Evolutionary conservation across 2,329 filamentous ascomycete species (phyloP).

Genomic region (Beauveria sp.): DNA sequence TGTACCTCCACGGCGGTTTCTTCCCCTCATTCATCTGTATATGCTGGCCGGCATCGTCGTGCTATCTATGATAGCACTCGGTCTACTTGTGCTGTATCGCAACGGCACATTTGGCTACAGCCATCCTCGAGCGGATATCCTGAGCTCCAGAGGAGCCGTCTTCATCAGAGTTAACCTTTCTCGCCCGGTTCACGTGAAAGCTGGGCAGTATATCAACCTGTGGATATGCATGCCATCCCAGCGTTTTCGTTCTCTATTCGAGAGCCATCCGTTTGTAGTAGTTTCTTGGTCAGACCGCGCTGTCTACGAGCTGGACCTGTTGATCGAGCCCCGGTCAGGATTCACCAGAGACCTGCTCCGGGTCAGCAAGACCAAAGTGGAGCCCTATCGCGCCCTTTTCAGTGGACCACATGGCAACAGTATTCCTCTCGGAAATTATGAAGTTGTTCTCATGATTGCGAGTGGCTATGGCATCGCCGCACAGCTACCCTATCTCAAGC

Average conservation of each 20-base stretch:
- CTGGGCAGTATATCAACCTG: not conserved
- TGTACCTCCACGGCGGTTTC: not conserved
- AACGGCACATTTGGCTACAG: not conserved
- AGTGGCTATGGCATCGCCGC: conserved; percentile 28
- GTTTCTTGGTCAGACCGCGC: not conserved
- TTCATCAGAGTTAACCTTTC: not conserved
- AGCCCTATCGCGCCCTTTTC: conserved; percentile 20
- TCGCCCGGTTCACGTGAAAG: not conserved
- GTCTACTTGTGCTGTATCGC: not conserved
- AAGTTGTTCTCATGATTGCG: conserved; percentile 25
- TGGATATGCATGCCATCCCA: not conserved
- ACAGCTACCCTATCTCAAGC: conserved; percentile 26
- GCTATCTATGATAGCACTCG: not conserved
- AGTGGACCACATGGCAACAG: conserved; percentile 24
- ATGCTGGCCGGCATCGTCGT: not conserved
- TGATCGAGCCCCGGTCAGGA: not conserved
- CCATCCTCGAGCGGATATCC: not conserved
- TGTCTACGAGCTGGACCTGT: not conserved
- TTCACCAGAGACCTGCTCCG: not conserved
- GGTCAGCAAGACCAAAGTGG: not conserved
- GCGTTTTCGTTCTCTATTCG: not conserved
- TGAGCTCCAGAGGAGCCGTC: not conserved
- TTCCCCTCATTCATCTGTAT: conserved; percentile 6
- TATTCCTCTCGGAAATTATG: conserved; percentile 20
- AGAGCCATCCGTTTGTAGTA: not conserved